phyloP scores from a whole-genome alignment of 352 stramenopile species.

The Pythium aquatile region DNA sequence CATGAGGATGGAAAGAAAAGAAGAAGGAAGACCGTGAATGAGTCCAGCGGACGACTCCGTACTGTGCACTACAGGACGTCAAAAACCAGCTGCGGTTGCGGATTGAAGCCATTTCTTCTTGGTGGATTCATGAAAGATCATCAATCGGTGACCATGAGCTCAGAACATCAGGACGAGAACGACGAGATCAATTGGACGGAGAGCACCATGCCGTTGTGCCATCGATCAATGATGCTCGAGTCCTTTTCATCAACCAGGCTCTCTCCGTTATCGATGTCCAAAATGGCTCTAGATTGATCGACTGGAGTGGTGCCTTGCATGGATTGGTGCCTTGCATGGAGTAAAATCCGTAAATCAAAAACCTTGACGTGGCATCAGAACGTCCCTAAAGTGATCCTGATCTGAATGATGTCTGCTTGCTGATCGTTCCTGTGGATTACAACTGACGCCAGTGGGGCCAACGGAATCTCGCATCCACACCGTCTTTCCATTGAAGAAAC shows the following conservation, averaged over 20 bases:
- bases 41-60: background rate
- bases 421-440: background rate
- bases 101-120: background rate
- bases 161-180: background rate
- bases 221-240: background rate
- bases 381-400: conserved; percentile 1
- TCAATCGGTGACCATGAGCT: background rate
- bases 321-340: too few relatives aligned
- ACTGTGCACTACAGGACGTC: too few relatives aligned
- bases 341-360: background rate
- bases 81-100: background rate
- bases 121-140: background rate
- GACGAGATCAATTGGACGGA: background rate
- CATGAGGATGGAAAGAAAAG: background rate
- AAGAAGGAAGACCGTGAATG: background rate
- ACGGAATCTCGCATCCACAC: background rate
- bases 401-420: background rate
- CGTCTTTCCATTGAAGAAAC: background rate
- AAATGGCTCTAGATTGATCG: too few relatives aligned
- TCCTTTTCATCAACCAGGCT: background rate
- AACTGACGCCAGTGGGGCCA: background rate
- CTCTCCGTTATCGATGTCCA: background rate
- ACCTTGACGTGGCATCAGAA: background rate
- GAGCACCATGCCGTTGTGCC: too few relatives aligned
- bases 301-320: too few relatives aligned